Conservation (phyloP, 345 rosid genomes). For the Citrus australasica region DNA sequence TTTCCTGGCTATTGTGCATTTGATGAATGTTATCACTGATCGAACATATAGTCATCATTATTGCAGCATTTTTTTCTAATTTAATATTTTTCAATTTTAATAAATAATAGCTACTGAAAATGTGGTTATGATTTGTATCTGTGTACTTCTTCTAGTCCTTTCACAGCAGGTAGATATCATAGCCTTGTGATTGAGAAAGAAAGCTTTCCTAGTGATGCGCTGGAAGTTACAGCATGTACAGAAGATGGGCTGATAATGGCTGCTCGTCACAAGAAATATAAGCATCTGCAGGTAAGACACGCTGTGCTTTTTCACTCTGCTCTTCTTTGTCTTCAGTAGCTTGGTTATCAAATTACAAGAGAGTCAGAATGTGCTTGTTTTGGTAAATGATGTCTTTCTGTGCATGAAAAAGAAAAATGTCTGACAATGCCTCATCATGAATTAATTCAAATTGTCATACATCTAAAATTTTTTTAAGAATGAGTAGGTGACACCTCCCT, state of each 20-base stretch:
- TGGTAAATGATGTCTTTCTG: neutral
- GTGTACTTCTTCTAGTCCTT: constrained; percentile 50
- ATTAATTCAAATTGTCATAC: neutral
- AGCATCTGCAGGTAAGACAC: constrained; percentile 64
- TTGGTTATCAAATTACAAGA: neutral
- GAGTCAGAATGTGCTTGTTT: neutral
- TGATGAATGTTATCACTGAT: neutral
- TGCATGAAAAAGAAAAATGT: neutral
- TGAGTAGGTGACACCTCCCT: neutral
- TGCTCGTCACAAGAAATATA: constrained; percentile 78
- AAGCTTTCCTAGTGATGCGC: constrained; percentile 63
- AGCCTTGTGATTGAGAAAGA: constrained; percentile 84
- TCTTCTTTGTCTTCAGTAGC: neutral
- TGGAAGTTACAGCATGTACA: constrained; percentile 93
- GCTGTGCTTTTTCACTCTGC: neutral
- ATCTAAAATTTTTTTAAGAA: neutral
- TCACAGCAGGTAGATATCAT: constrained; percentile 89
- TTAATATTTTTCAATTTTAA: neutral
- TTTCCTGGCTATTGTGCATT: neutral
- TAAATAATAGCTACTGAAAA: neutral
- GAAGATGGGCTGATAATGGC: constrained; percentile 96
- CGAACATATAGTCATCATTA: neutral
- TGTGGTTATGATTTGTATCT: constrained; percentile 3
- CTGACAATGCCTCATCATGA: neutral
- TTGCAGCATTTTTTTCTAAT: neutral